Base-by-base conservation (phyloP, 805 yeast species). In the Candida nonsorbophila region DNA sequence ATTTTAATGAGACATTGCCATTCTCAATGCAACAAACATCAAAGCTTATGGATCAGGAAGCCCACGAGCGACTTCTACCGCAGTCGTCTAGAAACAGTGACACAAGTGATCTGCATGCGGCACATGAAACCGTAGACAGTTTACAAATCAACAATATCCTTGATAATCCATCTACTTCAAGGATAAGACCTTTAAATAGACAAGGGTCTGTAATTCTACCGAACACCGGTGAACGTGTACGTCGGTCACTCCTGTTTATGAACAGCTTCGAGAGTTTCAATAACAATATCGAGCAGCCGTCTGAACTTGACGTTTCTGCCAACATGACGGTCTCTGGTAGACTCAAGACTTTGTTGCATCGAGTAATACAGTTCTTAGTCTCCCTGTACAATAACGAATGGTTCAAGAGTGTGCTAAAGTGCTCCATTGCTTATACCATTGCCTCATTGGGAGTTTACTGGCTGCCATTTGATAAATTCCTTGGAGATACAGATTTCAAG, bases 391-490 rank as follows among this genome's bases (percentile, higher is more conserved):
- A 34, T 21, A 36, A 44, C 26, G 49, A 51, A 10, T 16, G 34
- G 11, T 39, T 40, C 27, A 45, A 50, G 14, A 51, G 41, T 23
- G 76, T 74, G 2, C 27, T 79, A 25, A 83, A 84, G 42, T 81
- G 90, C 42, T 66, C 88, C 0, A 34, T 84, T n/a, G 81, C 92
- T 1, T 85, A 85, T 47, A 57, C 79, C 7, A 34, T 84, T 1
- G 90, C 87, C 1, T 79, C 94, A 0, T 45, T 82, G 33, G 84
- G 79, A 1, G 92, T 84, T 11, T 83, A 79, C 50, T 67, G 67
- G 41, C 45, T 66, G 1, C 57, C 70, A 1, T 56, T 78, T 25
- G 66, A 77, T 7, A 42, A 52, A 11, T 36, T 75, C 2, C 48
- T 83, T 24, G 94, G 94, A 0, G 49, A 56, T 20, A 67, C 83